A percentile compares a stretch with the other conserved stretches of the same genome.
phyloP scores from a whole-genome alignment of 208 protist species.

The Trypanosoma melophagium region DNA sequence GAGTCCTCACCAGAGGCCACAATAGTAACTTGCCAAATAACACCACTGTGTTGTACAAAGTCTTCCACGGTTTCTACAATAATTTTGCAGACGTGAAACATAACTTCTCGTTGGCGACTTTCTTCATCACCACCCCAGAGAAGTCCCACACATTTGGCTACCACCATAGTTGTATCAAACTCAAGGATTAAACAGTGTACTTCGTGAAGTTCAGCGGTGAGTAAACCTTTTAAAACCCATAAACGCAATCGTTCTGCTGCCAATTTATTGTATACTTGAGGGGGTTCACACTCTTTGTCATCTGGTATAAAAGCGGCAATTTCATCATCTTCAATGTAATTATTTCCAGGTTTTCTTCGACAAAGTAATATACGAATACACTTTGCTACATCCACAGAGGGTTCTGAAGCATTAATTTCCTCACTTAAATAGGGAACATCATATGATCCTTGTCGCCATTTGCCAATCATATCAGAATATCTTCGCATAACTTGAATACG shows the following conservation, averaged over 20 bases:
- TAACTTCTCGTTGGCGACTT: slow-evolving; percentile 40
- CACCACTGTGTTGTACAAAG: slow-evolving; percentile 84
- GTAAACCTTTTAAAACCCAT: slow-evolving; percentile 78
- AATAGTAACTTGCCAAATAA: slow-evolving; percentile 77
- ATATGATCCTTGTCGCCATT: slow-evolving; percentile 68
- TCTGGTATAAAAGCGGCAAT: slow-evolving; percentile 48
- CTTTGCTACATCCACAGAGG: slow-evolving; percentile 24
- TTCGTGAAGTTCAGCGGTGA: slow-evolving; percentile 64
- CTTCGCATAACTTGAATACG: slow-evolving; percentile 58
- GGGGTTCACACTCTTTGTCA: slow-evolving; percentile 45
- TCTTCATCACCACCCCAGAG: slow-evolving; percentile 50
- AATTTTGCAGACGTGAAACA: slow-evolving; percentile 84
- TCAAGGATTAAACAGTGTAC: slow-evolving; percentile 73
- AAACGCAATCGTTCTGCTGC: slow-evolving; percentile 75
- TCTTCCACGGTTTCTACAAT: slow-evolving; percentile 84
- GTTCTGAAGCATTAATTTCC: slow-evolving; percentile 30
- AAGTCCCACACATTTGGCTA: slow-evolving; percentile 69
- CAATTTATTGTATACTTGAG: slow-evolving; percentile 64
- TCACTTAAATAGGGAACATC: slow-evolving; percentile 51
- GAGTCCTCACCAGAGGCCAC: slow-evolving; percentile 44
- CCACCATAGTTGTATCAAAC: slow-evolving; percentile 63
- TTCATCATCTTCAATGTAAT: slow-evolving; percentile 44
- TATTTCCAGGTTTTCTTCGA: slow-evolving; percentile 37
- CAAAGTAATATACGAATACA: slow-evolving; percentile 71
- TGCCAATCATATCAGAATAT: slow-evolving; percentile 39